Conservation (phyloP, 768 basidiomycete genomes). For the Psilocybe azurescens region DNA sequence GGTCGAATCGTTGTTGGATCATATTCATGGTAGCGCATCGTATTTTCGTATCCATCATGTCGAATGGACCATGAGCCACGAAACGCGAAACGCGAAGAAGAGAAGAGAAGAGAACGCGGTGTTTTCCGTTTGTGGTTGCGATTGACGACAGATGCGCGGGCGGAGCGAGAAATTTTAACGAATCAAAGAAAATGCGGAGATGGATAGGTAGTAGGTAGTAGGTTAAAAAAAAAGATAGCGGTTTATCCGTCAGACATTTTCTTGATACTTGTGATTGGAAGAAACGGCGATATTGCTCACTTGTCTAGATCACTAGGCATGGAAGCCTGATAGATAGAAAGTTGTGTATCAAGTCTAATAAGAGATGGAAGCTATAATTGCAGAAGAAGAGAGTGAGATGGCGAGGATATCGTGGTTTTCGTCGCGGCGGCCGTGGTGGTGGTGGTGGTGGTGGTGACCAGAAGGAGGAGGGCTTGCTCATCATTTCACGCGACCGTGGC, state of each 20-base stretch:
- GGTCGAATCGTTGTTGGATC: background rate
- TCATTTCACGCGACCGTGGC: constrained; percentile 8
- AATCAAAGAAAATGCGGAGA: too few relatives aligned
- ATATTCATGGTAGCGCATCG: too few relatives aligned
- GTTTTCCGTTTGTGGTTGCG: background rate
- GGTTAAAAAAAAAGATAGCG: background rate
- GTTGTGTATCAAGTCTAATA: too few relatives aligned
- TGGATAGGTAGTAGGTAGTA: background rate
- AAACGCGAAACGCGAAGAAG: background rate
- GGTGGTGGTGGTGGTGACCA: constrained; percentile 15
- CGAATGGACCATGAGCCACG: background rate
- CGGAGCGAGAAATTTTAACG: too few relatives aligned
- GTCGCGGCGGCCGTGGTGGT: constrained; percentile 4
- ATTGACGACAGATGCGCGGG: background rate
- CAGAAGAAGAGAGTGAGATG: background rate
- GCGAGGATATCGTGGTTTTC: background rate
- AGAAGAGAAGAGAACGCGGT: background rate
- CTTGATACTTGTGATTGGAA: too few relatives aligned
- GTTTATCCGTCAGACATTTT: background rate
- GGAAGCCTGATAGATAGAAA: too few relatives aligned
- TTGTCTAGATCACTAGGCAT: constrained; percentile 64
- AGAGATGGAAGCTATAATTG: too few relatives aligned
- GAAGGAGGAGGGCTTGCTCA: background rate
- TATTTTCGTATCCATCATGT: too few relatives aligned
- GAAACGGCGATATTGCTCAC: constrained; percentile 40